Percentiles rank a stretch among this genome's conserved stretches.
phyloP scores from a whole-genome alignment of 1,139 yeast genomes.

The Saccharomyces hybrid region DNA sequence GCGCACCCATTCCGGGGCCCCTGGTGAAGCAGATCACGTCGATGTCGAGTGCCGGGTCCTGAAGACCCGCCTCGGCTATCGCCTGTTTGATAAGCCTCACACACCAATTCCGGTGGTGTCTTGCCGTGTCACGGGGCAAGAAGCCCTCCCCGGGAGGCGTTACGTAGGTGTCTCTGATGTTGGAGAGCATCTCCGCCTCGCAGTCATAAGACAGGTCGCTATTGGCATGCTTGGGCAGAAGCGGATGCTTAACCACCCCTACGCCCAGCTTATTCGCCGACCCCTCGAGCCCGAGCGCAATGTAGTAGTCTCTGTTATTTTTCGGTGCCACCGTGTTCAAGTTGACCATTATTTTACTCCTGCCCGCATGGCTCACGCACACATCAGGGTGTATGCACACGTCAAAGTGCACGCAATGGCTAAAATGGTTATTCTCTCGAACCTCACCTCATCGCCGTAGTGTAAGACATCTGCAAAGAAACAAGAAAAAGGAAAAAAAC shows the following conservation, averaged over 20 bases:
- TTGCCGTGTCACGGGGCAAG: slow-evolving; percentile 89
- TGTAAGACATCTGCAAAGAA: too few species aligned
- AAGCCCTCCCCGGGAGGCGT: slow-evolving; percentile 99
- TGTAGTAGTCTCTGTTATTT: slow-evolving; percentile 42
- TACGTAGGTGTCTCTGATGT: slow-evolving; percentile 86
- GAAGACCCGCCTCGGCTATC: slow-evolving; percentile 53
- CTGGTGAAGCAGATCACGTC: slow-evolving; percentile 93
- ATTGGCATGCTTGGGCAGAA: slow-evolving; percentile 38
- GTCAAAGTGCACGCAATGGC: too few species aligned
- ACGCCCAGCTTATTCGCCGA: slow-evolving; percentile 95
- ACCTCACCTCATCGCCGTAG: too few species aligned
- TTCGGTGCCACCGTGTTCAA: slow-evolving; percentile 17
- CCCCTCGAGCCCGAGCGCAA: slow-evolving; percentile 90
- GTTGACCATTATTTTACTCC: not conserved
- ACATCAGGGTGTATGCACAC: too few species aligned
- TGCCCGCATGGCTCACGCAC: not conserved
- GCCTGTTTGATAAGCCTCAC: slow-evolving; percentile 68
- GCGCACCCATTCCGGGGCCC: slow-evolving; percentile 99
- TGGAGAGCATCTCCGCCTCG: slow-evolving; percentile 64
- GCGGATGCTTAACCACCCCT: slow-evolving; percentile 73
- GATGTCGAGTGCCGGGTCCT: slow-evolving; percentile 41
- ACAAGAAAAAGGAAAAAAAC: too few species aligned
- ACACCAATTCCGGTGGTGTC: slow-evolving; percentile 96
- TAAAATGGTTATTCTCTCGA: too few species aligned
- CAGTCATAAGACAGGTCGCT: slow-evolving; percentile 34